Conservation (phyloP, 371 early-diverging fungal genomes). For the Vittaforma corneae region DNA sequence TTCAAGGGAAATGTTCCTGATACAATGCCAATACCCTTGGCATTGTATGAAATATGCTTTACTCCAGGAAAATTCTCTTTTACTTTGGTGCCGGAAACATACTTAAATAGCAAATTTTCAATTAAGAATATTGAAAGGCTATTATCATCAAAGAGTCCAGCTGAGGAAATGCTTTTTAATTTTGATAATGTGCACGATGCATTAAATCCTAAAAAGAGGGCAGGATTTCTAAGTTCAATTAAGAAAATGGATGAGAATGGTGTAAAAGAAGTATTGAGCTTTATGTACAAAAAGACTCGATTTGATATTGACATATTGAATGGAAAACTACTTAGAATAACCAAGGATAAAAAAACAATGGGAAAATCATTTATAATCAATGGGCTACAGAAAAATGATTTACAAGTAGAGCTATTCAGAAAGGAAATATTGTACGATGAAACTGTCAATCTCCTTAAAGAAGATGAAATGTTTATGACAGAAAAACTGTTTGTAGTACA, state of each 20-base stretch:
- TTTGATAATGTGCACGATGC: too few relatives aligned
- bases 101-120: too few relatives aligned
- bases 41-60: too few relatives aligned
- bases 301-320: neutral
- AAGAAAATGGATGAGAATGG: neutral
- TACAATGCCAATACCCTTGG: too few relatives aligned
- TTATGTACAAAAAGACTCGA: neutral
- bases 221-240: neutral
- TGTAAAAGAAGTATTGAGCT: neutral
- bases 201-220: too few relatives aligned
- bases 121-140: too few relatives aligned
- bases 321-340: neutral
- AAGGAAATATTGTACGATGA: neutral
- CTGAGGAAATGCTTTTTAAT: too few relatives aligned
- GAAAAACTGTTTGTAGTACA: neutral
- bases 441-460: neutral
- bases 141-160: too few relatives aligned
- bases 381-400: neutral
- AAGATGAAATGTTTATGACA: constrained; percentile 6
- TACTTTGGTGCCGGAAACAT: too few relatives aligned
- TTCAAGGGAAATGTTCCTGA: too few relatives aligned
- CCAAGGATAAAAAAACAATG: neutral
- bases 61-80: too few relatives aligned
- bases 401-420: constrained; percentile 1
- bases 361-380: neutral